phyloP scores from a whole-genome alignment of 345 rosid genomes.

The Cochlearia excelsa region DNA sequence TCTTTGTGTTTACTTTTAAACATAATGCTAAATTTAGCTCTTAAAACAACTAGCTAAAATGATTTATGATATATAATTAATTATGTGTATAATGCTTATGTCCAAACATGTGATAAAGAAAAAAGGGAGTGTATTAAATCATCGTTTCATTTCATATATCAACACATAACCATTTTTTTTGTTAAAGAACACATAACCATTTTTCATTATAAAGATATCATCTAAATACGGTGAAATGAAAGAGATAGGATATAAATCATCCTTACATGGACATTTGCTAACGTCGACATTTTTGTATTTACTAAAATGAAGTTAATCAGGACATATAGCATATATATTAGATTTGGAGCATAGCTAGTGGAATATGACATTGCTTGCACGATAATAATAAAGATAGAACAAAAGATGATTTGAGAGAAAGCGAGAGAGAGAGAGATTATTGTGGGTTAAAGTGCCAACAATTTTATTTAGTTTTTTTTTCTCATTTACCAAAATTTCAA shows the following conservation, averaged over 20 bases:
- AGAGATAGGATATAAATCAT: constrained; percentile 8
- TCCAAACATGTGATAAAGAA: too few relatives aligned
- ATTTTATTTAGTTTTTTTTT: constrained; percentile 20
- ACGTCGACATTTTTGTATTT: constrained; percentile 14
- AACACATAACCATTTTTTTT: neutral
- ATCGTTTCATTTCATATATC: constrained; percentile 3
- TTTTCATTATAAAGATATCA: too few relatives aligned
- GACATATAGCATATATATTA: constrained; percentile 22
- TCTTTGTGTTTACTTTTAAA: too few relatives aligned
- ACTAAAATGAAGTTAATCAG: neutral
- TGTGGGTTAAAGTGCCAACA: constrained; percentile 37
- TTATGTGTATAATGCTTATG: too few relatives aligned
- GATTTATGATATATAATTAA: too few relatives aligned
- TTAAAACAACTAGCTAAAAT: too few relatives aligned
- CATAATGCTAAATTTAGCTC: too few relatives aligned
- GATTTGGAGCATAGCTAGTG: constrained; percentile 24
- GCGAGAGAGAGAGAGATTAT: neutral
- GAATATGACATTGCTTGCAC: constrained; percentile 34
- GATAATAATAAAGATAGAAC: constrained; percentile 20
- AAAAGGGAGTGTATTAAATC: neutral
- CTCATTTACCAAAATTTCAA: constrained; percentile 15
- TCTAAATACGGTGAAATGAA: constrained; percentile 1
- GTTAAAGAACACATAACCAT: neutral
- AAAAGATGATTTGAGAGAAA: constrained; percentile 21
- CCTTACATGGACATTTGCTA: constrained; percentile 23